Conservation (phyloP, 495 filamentous ascomycete genomes). For the Amniculicola lignicola region DNA sequence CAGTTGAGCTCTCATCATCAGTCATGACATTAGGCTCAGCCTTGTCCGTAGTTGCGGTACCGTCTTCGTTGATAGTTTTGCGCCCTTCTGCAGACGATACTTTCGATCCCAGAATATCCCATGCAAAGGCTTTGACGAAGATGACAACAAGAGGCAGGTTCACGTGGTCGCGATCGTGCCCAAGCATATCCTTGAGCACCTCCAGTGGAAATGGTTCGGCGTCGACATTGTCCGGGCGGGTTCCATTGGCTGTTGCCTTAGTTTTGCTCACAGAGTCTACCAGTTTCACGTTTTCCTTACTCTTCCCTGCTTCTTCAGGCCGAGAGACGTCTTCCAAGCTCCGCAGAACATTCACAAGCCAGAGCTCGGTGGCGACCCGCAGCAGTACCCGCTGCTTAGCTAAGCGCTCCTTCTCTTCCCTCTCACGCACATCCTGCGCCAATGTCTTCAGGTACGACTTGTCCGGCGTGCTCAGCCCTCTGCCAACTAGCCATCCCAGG, state of each 20-base stretch:
- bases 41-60: slow-evolving; percentile 56
- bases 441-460: slow-evolving; percentile 78
- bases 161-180: slow-evolving; percentile 85
- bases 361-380: slow-evolving; percentile 89
- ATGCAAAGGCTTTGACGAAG: slow-evolving; percentile 94
- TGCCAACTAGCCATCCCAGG: slow-evolving; percentile 88
- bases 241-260: slow-evolving; percentile 45
- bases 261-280: slow-evolving; percentile 52
- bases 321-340: slow-evolving; percentile 85
- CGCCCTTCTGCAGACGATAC: slow-evolving; percentile 64
- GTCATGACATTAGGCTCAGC: slow-evolving; percentile 49
- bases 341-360: slow-evolving; percentile 83
- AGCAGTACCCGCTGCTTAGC: slow-evolving; percentile 81
- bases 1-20: slow-evolving; percentile 43
- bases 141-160: slow-evolving; percentile 88
- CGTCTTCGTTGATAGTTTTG: slow-evolving; percentile 83
- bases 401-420: slow-evolving; percentile 92
- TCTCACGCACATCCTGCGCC: slow-evolving; percentile 76
- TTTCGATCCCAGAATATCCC: slow-evolving; percentile 87
- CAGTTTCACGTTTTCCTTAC: slow-evolving; percentile 54
- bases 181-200: slow-evolving; percentile 91
- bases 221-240: slow-evolving; percentile 39
- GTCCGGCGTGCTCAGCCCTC: slow-evolving; percentile 88
- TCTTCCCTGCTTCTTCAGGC: slow-evolving; percentile 72
- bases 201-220: slow-evolving; percentile 89